phyloP scores from a whole-genome alignment of 495 filamentous ascomycete genomes.

The Aspergillus panamensis region DNA sequence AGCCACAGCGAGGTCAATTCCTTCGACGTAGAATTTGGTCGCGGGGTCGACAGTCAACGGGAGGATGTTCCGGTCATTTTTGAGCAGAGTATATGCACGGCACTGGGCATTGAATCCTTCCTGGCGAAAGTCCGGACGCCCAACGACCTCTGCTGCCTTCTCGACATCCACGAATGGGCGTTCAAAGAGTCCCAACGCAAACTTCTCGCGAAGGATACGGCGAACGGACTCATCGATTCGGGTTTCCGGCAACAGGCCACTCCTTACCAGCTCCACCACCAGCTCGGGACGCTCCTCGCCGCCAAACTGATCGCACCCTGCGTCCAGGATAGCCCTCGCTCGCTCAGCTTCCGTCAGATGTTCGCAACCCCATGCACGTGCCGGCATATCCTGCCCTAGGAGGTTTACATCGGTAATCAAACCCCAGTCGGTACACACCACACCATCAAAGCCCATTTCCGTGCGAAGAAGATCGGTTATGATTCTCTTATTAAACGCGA shows the following conservation, averaged over 20 bases:
- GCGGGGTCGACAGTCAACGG: not conserved
- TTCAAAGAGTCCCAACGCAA: conserved; percentile 19
- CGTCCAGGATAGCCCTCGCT: conserved; percentile 26
- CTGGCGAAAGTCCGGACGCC: conserved; percentile 30
- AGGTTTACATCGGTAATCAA: conserved; percentile 13
- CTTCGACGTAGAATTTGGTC: conserved; percentile 8
- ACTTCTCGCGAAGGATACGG: conserved; percentile 16
- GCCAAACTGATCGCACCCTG: conserved; percentile 38
- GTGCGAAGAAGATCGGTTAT: conserved; percentile 32
- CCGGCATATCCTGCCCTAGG: conserved; percentile 1
- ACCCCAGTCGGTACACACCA: conserved; percentile 37
- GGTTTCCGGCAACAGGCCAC: not conserved
- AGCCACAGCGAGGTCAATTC: not conserved
- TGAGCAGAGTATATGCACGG: conserved; percentile 30
- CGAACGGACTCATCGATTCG: conserved; percentile 17
- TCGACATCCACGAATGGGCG: conserved; percentile 30
- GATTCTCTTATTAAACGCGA: conserved; percentile 23
- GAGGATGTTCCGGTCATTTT: conserved; percentile 21
- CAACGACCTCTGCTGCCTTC: conserved; percentile 27
- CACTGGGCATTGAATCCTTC: conserved; percentile 29
- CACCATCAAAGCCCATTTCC: conserved; percentile 37
- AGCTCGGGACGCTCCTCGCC: conserved; percentile 36
- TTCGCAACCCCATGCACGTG: conserved; percentile 7
- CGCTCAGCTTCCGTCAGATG: conserved; percentile 22
- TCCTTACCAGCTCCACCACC: conserved; percentile 16